A percentile compares a stretch with the other conserved stretches of the same genome.
These are phyloP conservation scores for Pyricularia sp. DNA, from an alignment of 2,329 filamentous ascomycete genomes.

Conservation along the genomic window DNA sequence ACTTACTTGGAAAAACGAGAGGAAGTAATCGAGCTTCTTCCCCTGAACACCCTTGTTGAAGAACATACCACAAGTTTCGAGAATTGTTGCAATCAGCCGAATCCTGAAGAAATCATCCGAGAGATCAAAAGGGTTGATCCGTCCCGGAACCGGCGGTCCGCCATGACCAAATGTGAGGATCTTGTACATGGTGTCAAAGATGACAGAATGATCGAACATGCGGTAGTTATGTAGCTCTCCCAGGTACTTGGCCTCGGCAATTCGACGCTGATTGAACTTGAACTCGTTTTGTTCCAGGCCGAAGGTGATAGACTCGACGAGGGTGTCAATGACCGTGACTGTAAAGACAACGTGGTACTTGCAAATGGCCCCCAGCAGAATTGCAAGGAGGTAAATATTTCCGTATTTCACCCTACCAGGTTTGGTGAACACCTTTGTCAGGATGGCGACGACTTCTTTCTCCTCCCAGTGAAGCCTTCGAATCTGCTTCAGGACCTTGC, in stretches of 20 bases:
- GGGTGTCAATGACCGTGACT: constrained; percentile 79
- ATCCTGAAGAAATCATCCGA: constrained; percentile 96
- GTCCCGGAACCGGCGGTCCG: constrained; percentile 69
- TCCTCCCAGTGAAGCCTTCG: constrained; percentile 97
- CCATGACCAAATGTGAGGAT: constrained; percentile 87
- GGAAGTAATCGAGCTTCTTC: constrained; percentile 95
- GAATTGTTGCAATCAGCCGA: constrained; percentile 71
- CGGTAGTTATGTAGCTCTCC: constrained; percentile 96
- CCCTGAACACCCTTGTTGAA: constrained; percentile 87
- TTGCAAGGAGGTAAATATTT: constrained; percentile 86
- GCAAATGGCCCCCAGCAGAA: constrained; percentile 76
- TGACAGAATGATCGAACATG: constrained; percentile 86
- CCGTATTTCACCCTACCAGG: constrained; percentile 96
- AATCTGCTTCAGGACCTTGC: constrained; percentile 86
- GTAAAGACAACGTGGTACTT: constrained; percentile 88
- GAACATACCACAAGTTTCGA: constrained; percentile 93
- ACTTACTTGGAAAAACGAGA: constrained; percentile 77
- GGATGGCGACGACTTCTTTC: constrained; percentile 40
- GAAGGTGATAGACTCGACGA: constrained; percentile 76
- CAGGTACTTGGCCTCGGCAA: constrained; percentile 92
- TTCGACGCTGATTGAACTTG: constrained; percentile 87
- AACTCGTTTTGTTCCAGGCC: constrained; percentile 95
- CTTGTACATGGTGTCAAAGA: constrained; percentile 92
- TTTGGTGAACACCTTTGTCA: constrained; percentile 89
- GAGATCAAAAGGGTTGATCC: constrained; percentile 64